These are phyloP conservation scores for Ganoderma lucidum DNA, from an alignment of 1,284 basidiomycete species.

Conservation along the genomic window DNA sequence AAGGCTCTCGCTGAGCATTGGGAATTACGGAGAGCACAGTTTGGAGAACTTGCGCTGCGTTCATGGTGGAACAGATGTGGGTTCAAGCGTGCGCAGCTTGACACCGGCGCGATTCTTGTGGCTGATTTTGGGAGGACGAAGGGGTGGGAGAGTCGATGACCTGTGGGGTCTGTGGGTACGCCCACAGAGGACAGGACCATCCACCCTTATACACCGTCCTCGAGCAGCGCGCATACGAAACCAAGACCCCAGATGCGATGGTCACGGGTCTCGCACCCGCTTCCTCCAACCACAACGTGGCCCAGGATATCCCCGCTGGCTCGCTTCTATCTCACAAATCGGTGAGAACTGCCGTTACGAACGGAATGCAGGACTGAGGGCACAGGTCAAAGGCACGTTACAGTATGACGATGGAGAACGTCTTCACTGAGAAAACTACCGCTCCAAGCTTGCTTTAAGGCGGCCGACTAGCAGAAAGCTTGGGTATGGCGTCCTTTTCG, in stretches of 20 bases:
- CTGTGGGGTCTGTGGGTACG: too few species aligned
- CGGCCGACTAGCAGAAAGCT: too few species aligned
- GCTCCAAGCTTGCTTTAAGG: too few species aligned
- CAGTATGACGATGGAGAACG: not conserved
- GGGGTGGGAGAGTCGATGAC: too few species aligned
- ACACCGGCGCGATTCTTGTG: not conserved
- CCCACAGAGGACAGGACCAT: too few species aligned
- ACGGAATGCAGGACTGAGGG: not conserved
- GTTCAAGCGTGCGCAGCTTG: not conserved
- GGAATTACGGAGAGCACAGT: constrained; percentile 25
- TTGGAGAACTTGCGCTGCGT: constrained; percentile 28
- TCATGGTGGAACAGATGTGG: constrained; percentile 12
- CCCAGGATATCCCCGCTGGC: not conserved
- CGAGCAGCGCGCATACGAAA: not conserved
- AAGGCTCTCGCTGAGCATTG: constrained; percentile 14
- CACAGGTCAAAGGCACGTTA: not conserved
- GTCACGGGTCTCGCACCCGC: not conserved
- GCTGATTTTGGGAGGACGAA: not conserved
- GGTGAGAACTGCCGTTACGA: too few species aligned
- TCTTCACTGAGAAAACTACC: too few species aligned
- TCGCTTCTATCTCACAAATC: not conserved
- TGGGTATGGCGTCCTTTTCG: too few species aligned
- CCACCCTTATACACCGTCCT: not conserved
- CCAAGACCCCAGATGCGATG: not conserved
- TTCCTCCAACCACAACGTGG: not conserved